These are phyloP conservation scores for Cytospora paraplurivora DNA, from an alignment of 2,329 filamentous ascomycete genomes.

Conservation along the genomic window DNA sequence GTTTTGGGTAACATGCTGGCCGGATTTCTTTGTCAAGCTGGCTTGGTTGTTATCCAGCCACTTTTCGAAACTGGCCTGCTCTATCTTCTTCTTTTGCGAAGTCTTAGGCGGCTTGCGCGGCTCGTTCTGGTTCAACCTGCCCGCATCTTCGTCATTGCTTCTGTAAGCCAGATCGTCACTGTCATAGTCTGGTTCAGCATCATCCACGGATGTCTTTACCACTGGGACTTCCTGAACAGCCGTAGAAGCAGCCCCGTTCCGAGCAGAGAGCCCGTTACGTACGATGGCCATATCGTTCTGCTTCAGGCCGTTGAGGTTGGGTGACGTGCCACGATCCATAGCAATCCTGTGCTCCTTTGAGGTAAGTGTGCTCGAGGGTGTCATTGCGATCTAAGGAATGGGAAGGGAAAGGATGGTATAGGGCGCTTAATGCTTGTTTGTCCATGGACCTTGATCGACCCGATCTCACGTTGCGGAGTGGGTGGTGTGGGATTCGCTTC, in stretches of 20 bases:
- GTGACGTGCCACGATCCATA: not conserved
- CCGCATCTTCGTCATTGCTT: slow-evolving; percentile 34
- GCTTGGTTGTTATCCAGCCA: slow-evolving; percentile 43
- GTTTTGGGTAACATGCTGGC: slow-evolving; percentile 33
- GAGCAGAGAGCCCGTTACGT: not conserved
- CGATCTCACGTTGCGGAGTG: not conserved
- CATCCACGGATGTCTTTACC: slow-evolving; percentile 9
- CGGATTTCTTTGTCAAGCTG: slow-evolving; percentile 40
- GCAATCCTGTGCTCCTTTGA: not conserved
- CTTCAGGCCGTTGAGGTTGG: not conserved
- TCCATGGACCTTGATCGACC: not conserved
- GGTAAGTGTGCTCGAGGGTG: not conserved
- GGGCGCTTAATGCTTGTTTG: not conserved
- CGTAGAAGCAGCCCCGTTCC: not conserved
- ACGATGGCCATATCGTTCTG: not conserved
- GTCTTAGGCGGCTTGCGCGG: slow-evolving; percentile 40
- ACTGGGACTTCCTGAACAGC: not conserved
- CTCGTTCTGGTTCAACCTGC: slow-evolving; percentile 33
- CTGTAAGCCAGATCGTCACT: slow-evolving; percentile 18
- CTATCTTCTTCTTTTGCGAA: slow-evolving; percentile 51
- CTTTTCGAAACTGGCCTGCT: slow-evolving; percentile 53
- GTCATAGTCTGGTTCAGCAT: slow-evolving; percentile 19
- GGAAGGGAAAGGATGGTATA: not conserved
- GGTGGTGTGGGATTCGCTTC: not conserved
- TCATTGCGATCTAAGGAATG: not conserved